Base-by-base conservation (phyloP, 169 alveolate genomes). In the Cryptosporidium xiaoi region DNA sequence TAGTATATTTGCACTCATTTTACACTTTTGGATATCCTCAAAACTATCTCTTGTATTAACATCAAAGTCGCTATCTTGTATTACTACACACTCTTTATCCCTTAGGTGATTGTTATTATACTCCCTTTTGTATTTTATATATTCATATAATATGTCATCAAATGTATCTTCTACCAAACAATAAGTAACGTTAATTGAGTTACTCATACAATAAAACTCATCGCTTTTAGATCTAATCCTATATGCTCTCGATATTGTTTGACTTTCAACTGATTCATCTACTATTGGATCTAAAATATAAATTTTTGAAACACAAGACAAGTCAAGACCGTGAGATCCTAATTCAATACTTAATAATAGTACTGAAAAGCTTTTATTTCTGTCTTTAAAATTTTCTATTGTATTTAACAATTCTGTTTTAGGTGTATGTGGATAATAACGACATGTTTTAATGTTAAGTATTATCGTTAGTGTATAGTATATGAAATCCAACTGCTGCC, bases 291-390 rank as follows among this genome's bases (percentile, higher is more conserved):
- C 84, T 24, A 71, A 16, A 34, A 71, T 71, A 44, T 71, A 71
- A 5, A 71, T 15, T 36, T 56, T 56, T 2, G 71, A 33, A 8
- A 71, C 84, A 24, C 84, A 71, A 58, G 84, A 71, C 20, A 71
- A 31, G 36, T 71, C 84, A 5, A 71, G 40, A 13, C 84, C 84
- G 58, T 71, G 84, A 33, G 84, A 71, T 34, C 84, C 84, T 18
- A 71, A 53, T 53, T 71, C 84, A 12, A 71, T 40, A 58, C 71
- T 56, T 56, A 71, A 44, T 56, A 71, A 44, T 16, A 71, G 27
- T 0, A 71, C 84, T 18, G 55, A 65, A 15, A 56, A 56, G 3
- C 20, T 2, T 10, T 34, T 53, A 2, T 53, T 71, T 24, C 27
- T 24, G 18, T 5, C 24, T 40, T 71, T 53, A 20, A 71, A 71